These are phyloP conservation scores for Erucastrum elatum DNA, from an alignment of 345 rosid species.

Conservation along the genomic window DNA sequence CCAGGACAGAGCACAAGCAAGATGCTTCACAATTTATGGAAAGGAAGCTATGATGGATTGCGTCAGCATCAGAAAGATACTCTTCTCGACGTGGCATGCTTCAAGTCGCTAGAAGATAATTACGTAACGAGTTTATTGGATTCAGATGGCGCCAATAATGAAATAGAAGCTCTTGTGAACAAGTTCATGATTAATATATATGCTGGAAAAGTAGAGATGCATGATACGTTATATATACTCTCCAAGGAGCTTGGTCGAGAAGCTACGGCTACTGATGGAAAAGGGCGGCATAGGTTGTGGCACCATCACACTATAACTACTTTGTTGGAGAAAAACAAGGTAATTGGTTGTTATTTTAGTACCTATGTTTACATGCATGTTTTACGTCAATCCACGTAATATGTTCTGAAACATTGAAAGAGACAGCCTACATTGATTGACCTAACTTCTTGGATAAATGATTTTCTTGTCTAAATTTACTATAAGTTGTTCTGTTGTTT, in stretches of 20 bases:
- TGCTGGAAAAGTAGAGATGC: slow-evolving; percentile 25
- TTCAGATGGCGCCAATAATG: not conserved
- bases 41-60: slow-evolving; percentile 38
- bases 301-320: not conserved
- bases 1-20: slow-evolving; percentile 1
- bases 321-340: not conserved
- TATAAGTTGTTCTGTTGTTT: not conserved
- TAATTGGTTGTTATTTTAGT: not conserved
- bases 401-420: too few relatives aligned
- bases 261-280: slow-evolving; percentile 9
- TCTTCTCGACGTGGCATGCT: slow-evolving; percentile 45
- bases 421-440: too few relatives aligned
- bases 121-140: slow-evolving; percentile 12
- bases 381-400: too few relatives aligned
- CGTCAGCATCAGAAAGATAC: slow-evolving; percentile 11
- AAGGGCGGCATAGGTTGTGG: slow-evolving; percentile 10
- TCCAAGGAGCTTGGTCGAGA: slow-evolving; percentile 21
- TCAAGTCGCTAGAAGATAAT: not conserved
- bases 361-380: too few relatives aligned
- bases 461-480: not conserved
- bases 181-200: slow-evolving; percentile 33
- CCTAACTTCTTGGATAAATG: not conserved
- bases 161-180: slow-evolving; percentile 16
- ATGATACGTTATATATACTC: slow-evolving; percentile 37
- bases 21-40: slow-evolving; percentile 20